Evolutionary conservation across 768 basidiomycete genomes (phyloP), one percentile per base, ranked within the genome.

Genomic region (Leccinellum luteum): DNA sequence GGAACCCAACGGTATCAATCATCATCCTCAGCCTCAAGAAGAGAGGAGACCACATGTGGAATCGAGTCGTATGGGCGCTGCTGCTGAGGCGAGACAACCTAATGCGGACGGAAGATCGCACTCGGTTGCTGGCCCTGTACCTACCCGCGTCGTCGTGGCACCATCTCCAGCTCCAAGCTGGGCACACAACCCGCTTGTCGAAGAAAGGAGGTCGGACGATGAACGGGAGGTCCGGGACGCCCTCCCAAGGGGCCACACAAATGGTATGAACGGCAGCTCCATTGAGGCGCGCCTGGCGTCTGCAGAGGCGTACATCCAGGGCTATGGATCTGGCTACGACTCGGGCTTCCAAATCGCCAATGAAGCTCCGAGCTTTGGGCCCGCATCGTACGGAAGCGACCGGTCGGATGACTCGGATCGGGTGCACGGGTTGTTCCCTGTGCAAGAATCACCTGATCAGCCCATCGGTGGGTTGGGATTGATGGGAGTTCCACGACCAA

Each of bases 241-340:
- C 21, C 61, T 25, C 19, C n/a, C 43, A 28, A 63, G 59, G 51
- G 35, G 30, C 28, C 62, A 56, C 49, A n/a, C 45, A 6, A 68
- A 55, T 31, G 57, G 62, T 9, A 14, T 54, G 1, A 66, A 59
- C 30, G 32, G 58, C 62, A 54, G 25, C 53, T 21, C 17, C 15
- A 52, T 60, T 48, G 61, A 30, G 2, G 27, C 61, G 47, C 71
- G 60, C 52, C 67, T 63, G 54, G 72, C 74, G 2, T 77, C 75
- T 12, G 71, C 76, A 1, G 66, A 66, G 13, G 76, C 76, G 4
- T 76, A 77, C 52, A 27, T 71, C 23, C 65, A 64, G 30, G 75
- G 75, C 15, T 77, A 70, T 34, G 73, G 70, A 17, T 62, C 59
- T 10, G 75, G 76, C n/a, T 76, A 75, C 34, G 67, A 59, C 17